Evolutionary conservation across 2,329 filamentous ascomycete species (phyloP), one percentile per base, ranked within the genome.

Genomic region (Xylaria sp.): DNA sequence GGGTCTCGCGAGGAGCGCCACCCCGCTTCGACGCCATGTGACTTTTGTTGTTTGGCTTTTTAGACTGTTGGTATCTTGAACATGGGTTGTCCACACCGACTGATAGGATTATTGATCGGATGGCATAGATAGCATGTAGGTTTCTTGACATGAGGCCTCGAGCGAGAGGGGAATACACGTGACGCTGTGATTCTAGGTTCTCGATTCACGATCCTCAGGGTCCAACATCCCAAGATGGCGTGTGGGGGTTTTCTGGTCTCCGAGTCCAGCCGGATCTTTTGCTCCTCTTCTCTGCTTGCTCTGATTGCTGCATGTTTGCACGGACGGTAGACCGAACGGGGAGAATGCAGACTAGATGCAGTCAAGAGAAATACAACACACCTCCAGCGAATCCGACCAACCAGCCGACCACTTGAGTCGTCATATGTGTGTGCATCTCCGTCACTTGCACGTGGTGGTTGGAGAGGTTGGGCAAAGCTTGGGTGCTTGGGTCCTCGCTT

Each of bases 371-470:
- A 48, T 55, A 36, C 55, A 39, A 24, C n/a, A 54, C 19, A 39
- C 32, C n/a, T 67, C 11, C 6, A 53, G 6, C 50, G 12, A n/a
- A n/a, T 64, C 11, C 6, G 24, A 17, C 50, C 50, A 32, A 55
- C 53, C 30, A 55, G 4, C 51, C 39, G 53, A 59, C 45, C 45
- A 45, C 17, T 27, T 30, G 55, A 50, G 39, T 50, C 50, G 34
- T 50, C 14, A 50, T 64, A 64, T 55, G 60, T 50, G 30, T 17
- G 30, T 36, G 58, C 32, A 59, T 57, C 53, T 39, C 53, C 36
- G 19, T 48, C 62, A 30, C 45, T 45, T 69, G 67, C 64, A 69
- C 54, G 63, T 67, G 58, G 54, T 65, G 62, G 55, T 62, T 53
- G 50, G 42, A 47, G 64, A 64, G 60, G 60, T 57, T 60, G 63